Evolutionary conservation across 1,284 basidiomycete species (phyloP).

Genomic region (Cystobasidium sp.): DNA sequence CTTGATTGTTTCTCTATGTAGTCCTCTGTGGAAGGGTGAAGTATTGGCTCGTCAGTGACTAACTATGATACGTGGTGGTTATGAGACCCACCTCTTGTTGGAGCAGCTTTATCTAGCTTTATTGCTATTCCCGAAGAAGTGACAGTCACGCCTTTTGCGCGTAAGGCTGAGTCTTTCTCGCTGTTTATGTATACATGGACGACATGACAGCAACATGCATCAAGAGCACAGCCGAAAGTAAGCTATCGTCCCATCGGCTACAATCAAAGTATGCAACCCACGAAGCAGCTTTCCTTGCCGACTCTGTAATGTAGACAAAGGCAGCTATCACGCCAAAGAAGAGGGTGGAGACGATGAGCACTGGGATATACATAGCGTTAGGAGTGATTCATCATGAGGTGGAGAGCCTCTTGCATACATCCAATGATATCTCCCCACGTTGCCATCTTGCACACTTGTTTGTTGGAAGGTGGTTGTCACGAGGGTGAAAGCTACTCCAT

Average conservation of each 20-base stretch:
- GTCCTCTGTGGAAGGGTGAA: constrained; percentile 15
- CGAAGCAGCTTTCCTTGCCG: constrained; percentile 38
- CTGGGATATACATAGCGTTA: not conserved
- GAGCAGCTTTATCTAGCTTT: constrained; percentile 37
- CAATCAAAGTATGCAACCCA: not conserved
- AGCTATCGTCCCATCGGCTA: not conserved
- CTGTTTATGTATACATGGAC: not conserved
- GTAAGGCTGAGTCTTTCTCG: constrained; percentile 34
- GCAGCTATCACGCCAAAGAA: constrained; percentile 42
- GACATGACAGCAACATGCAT: not conserved
- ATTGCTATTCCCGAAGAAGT: constrained; percentile 38
- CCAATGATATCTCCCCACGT: constrained; percentile 42
- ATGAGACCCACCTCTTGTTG: constrained; percentile 24
- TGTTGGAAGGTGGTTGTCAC: not conserved
- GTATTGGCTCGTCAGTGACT: not conserved
- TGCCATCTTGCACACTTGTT: not conserved
- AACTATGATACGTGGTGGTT: not conserved
- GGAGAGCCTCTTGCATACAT: constrained; percentile 2
- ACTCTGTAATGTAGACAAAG: constrained; percentile 41
- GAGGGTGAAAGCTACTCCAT: not conserved
- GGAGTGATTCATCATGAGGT: not conserved
- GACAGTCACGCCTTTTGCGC: constrained; percentile 32
- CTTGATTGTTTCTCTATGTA: constrained; percentile 34
- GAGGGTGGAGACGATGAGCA: constrained; percentile 36
- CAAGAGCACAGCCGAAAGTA: not conserved